phyloP scores from a whole-genome alignment of 805 yeast species.

The Yarrowia sp. region DNA sequence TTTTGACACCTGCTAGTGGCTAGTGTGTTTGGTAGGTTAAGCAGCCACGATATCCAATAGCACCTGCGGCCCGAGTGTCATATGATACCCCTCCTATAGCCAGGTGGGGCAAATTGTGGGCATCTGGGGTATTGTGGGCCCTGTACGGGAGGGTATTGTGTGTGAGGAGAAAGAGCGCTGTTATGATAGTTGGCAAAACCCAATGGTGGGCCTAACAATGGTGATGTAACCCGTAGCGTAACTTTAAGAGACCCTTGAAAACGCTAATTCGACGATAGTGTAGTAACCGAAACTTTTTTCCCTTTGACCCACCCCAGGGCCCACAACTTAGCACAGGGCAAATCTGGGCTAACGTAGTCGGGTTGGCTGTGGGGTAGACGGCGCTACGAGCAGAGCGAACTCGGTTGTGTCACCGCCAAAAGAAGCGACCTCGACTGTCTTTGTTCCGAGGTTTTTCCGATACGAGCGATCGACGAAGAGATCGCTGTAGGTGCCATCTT shows the following conservation, averaged over 20 bases:
- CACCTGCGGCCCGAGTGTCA: not conserved
- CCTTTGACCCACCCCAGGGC: constrained; percentile 9
- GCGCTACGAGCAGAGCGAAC: too few species aligned
- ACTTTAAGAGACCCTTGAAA: not conserved
- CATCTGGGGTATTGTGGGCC: not conserved
- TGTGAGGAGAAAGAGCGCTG: not conserved
- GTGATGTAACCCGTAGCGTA: not conserved
- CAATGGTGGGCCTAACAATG: not conserved
- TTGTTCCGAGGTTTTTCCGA: too few species aligned
- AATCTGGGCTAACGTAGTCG: not conserved
- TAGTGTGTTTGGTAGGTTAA: not conserved
- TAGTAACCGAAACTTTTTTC: not conserved
- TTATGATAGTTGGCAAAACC: not conserved
- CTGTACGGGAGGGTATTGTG: too few species aligned
- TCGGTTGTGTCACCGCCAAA: too few species aligned
- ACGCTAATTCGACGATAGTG: not conserved
- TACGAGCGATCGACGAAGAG: not conserved
- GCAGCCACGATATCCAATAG: not conserved
- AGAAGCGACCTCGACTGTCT: too few species aligned
- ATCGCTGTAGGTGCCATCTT: not conserved
- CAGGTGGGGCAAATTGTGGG: not conserved
- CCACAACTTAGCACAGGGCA: not conserved
- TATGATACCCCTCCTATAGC: not conserved
- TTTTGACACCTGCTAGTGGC: not conserved
- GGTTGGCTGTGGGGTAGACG: too few species aligned